Conservation (phyloP, 2,329 filamentous ascomycete species). For the Dactylellina leptospora region DNA sequence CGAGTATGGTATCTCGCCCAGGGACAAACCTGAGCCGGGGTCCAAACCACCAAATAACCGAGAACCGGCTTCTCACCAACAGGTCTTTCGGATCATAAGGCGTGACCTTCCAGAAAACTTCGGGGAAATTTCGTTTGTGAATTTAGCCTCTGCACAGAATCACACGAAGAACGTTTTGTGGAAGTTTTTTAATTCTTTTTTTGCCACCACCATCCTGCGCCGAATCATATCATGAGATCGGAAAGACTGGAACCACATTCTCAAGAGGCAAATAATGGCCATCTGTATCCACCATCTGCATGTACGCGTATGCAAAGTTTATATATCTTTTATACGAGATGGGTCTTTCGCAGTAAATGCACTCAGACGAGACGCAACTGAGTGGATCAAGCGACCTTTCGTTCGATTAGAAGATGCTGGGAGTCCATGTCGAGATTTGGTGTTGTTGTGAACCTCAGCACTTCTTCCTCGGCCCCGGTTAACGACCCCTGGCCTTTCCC, state of each 20-base stretch:
- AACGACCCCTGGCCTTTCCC: constrained; percentile 16
- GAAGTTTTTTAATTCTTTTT: constrained; percentile 18
- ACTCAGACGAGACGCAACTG: constrained; percentile 16
- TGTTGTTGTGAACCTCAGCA: not conserved
- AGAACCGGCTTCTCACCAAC: constrained; percentile 3
- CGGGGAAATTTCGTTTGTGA: constrained; percentile 50
- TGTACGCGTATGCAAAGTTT: constrained; percentile 34
- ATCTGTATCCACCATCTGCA: not conserved
- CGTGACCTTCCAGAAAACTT: constrained; percentile 52
- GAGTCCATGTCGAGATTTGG: too few relatives aligned
- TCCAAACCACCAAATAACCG: constrained; percentile 25
- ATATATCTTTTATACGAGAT: constrained; percentile 36
- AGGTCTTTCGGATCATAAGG: constrained; percentile 31
- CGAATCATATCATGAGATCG: constrained; percentile 43
- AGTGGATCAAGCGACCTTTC: constrained; percentile 46
- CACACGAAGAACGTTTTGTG: constrained; percentile 50
- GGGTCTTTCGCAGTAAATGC: constrained; percentile 18
- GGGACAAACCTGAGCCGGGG: not conserved
- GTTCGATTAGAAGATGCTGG: not conserved
- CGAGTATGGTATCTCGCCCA: not conserved
- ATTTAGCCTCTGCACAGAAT: constrained; percentile 54
- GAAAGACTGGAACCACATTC: constrained; percentile 8
- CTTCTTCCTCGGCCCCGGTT: not conserved
- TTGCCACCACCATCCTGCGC: constrained; percentile 26
- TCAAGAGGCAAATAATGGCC: constrained; percentile 5